Conservation (phyloP, 345 rosid species). For the Syzygium aqueum region DNA sequence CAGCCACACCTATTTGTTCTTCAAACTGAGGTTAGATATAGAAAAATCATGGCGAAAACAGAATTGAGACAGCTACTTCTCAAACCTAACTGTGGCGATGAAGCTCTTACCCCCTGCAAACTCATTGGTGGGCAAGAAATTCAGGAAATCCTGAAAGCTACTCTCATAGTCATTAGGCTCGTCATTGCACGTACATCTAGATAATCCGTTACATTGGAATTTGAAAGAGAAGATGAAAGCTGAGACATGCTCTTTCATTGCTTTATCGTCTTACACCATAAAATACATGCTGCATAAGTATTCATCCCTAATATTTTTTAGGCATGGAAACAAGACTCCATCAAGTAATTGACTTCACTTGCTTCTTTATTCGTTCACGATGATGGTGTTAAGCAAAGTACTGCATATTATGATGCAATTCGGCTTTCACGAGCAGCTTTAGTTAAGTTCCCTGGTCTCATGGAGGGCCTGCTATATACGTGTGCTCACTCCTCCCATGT, state of each 20-base stretch:
- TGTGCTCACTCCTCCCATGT: neutral
- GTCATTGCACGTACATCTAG: neutral
- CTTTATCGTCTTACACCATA: neutral
- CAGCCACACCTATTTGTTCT: neutral
- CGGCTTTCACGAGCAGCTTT: neutral
- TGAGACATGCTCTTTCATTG: neutral
- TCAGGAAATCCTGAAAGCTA: neutral
- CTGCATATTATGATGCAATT: neutral
- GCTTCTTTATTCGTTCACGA: neutral
- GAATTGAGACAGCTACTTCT: neutral
- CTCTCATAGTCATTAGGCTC: neutral
- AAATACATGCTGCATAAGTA: neutral
- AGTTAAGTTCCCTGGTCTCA: neutral
- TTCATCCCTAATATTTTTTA: neutral
- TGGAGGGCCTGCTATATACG: neutral
- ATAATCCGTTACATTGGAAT: neutral
- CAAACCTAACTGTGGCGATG: neutral
- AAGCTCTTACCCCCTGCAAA: neutral
- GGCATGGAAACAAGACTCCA: neutral
- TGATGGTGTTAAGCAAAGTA: neutral
- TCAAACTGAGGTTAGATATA: neutral
- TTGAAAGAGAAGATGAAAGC: neutral
- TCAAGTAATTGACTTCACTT: neutral
- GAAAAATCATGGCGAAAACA: neutral
- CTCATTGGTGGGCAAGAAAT: neutral